A percentile compares a stretch with the other conserved stretches of the same genome.
phyloP scores from a whole-genome alignment of 805 yeast species.

The Metschnikowia kofuensis region DNA sequence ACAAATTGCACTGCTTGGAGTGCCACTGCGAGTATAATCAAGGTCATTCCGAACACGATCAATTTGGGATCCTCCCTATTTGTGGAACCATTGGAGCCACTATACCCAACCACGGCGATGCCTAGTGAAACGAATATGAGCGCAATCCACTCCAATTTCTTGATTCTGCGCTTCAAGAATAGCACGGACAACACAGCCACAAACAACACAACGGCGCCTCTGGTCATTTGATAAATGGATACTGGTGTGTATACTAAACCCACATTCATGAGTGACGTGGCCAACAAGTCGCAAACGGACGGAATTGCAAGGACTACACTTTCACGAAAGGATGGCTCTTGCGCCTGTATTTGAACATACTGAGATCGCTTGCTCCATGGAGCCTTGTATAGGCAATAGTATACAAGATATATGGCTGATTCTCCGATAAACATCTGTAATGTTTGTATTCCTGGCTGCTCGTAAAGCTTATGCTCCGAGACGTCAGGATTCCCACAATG shows the following conservation, averaged over 20 bases:
- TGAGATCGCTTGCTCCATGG: slow-evolving; percentile 13
- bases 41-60: slow-evolving; percentile 51
- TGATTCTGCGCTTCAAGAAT: slow-evolving; percentile 54
- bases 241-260: slow-evolving; percentile 75
- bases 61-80: slow-evolving; percentile 20
- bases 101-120: slow-evolving; percentile 67
- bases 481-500: slow-evolving; percentile 48
- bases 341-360: slow-evolving; percentile 8
- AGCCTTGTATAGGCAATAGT: slow-evolving; percentile 25
- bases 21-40: slow-evolving; percentile 61
- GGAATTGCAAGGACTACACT: slow-evolving; percentile 47
- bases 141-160: slow-evolving; percentile 65
- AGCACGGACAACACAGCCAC: slow-evolving; percentile 70
- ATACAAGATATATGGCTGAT: slow-evolving; percentile 45
- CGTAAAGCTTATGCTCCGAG: slow-evolving; percentile 48
- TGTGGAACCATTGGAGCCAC: slow-evolving; percentile 47
- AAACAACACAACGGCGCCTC: slow-evolving; percentile 73
- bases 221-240: slow-evolving; percentile 80
- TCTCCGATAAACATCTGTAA: slow-evolving; percentile 83
- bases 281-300: slow-evolving; percentile 66
- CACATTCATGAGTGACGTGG: slow-evolving; percentile 73
- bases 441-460: slow-evolving; percentile 78
- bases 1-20: slow-evolving; percentile 77
- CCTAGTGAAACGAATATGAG: slow-evolving; percentile 65
- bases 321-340: slow-evolving; percentile 7